Base-by-base conservation (phyloP, 345 rosid species). In the Laguncularia racemosa region DNA sequence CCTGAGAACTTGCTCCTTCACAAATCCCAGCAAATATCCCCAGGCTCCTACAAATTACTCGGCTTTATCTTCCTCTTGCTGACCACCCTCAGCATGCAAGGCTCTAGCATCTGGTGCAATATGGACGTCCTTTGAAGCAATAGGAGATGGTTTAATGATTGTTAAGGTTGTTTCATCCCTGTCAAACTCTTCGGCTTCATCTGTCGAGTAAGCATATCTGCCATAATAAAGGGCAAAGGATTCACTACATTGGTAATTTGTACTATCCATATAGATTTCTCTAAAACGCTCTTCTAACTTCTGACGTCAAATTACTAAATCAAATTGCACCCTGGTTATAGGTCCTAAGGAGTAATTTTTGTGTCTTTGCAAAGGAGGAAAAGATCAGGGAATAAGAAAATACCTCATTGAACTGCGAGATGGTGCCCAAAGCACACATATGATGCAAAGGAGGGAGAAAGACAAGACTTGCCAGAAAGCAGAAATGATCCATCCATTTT, bases 391-490 rank as follows among this genome's bases (percentile, higher is more conserved):
- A 33, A 6, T 33, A 33, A 33, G 40, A 33, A 33, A 33, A 33
- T 85, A 93, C 96, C 99, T 78, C 67, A 65, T 85, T 15, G 96
- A 85, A 72, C 78, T 89, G 64, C 78, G 84, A 14, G 97, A 93
- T 55, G 99, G 99, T 21, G 99, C 92, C 99, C 95, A 89, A 20
- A 93, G 96, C 78, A 69, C 82, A 56, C 92, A 87, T 28, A 93
- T 90, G 64, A 93, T 76, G 17, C 79, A 74, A n/a, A 90, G 83
- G 21, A 93, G 82, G 20, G 92, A 87, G 64, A 87, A 87, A 9
- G 96, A 89, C 55, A 90, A 81, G 18, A 93, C 71, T 64, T 90
- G 99, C 99, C 99, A 89, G 66, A 89, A 85, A 50, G 96, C 95
- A 2, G 97, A 90, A 72, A 93, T 82, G 72, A 89, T 77, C 97